phyloP scores from a whole-genome alignment of 148 eudicot genomes.

The Polygonum aviculare region DNA sequence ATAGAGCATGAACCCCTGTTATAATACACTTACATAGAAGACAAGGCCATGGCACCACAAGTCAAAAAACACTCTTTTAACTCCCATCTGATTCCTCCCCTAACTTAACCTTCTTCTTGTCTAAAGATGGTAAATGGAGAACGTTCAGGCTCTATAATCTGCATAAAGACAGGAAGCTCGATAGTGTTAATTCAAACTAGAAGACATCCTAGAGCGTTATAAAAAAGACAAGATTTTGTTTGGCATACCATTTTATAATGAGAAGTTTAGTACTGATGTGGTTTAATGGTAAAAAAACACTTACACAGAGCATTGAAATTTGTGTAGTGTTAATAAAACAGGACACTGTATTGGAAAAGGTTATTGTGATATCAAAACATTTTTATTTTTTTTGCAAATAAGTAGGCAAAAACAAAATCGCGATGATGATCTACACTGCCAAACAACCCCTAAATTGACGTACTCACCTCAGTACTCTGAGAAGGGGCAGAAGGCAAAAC shows the following conservation, averaged over 20 bases:
- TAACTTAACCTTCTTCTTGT: conserved; percentile 44
- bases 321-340: no score
- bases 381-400: no score
- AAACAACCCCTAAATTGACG: conserved; percentile 1
- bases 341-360: no score
- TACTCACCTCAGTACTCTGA: conserved; percentile 56
- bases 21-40: neutral
- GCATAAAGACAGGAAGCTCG: conserved; percentile 16
- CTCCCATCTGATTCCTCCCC: neutral
- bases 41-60: neutral
- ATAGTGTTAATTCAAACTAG: neutral
- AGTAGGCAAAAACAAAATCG: no score
- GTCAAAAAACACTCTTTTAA: neutral
- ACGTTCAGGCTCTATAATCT: conserved; percentile 76
- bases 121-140: conserved; percentile 65
- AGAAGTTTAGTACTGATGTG: no score
- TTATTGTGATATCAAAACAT: no score
- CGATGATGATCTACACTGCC: no score
- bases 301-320: no score
- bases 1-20: neutral
- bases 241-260: no score
- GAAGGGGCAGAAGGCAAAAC: conserved; percentile 61
- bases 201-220: neutral
- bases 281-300: no score
- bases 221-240: no score